A percentile compares a stretch with the other conserved stretches of the same genome.
These are phyloP conservation scores for Lentithecium fluviatile DNA, from an alignment of 495 filamentous ascomycete species.

Conservation along the genomic window DNA sequence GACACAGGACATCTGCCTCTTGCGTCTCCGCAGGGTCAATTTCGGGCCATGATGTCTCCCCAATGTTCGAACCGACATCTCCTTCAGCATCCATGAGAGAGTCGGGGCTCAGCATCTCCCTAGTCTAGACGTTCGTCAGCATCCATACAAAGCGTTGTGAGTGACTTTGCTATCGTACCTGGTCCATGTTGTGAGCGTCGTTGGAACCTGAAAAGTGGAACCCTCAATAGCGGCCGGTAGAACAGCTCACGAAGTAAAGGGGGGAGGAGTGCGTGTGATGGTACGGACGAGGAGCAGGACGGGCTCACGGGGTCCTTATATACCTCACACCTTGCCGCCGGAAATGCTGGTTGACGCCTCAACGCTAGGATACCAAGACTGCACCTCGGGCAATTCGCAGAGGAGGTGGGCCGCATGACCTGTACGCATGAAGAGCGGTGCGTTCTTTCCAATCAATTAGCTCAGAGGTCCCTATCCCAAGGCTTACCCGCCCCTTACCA, in stretches of 20 bases:
- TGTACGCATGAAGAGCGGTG: slow-evolving; percentile 11
- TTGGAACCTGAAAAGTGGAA: not conserved
- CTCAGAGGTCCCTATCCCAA: not conserved
- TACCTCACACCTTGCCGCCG: slow-evolving; percentile 10
- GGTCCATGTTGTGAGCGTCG: slow-evolving; percentile 15
- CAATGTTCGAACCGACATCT: not conserved
- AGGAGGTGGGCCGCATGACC: slow-evolving; percentile 2
- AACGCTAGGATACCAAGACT: slow-evolving; percentile 1
- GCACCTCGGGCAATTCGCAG: not conserved
- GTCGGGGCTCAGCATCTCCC: not conserved
- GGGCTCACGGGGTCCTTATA: slow-evolving; percentile 10
- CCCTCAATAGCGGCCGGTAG: not conserved
- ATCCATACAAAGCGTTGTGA: slow-evolving; percentile 9
- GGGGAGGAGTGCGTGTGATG: not conserved
- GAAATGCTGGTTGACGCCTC: slow-evolving; percentile 2
- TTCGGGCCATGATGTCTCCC: not conserved
- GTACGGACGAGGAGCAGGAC: slow-evolving; percentile 6
- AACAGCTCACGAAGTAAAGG: slow-evolving; percentile 3
- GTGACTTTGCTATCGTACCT: slow-evolving; percentile 2
- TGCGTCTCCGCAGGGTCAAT: not conserved
- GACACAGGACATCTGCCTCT: slow-evolving; percentile 1
- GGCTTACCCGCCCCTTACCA: not conserved
- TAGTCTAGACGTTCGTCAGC: slow-evolving; percentile 9
- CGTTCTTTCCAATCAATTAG: slow-evolving; percentile 5
- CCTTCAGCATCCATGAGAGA: slow-evolving; percentile 1